Evolutionary conservation across 805 yeast species (phyloP).

Genomic region (Sugiyamaella floridensis): DNA sequence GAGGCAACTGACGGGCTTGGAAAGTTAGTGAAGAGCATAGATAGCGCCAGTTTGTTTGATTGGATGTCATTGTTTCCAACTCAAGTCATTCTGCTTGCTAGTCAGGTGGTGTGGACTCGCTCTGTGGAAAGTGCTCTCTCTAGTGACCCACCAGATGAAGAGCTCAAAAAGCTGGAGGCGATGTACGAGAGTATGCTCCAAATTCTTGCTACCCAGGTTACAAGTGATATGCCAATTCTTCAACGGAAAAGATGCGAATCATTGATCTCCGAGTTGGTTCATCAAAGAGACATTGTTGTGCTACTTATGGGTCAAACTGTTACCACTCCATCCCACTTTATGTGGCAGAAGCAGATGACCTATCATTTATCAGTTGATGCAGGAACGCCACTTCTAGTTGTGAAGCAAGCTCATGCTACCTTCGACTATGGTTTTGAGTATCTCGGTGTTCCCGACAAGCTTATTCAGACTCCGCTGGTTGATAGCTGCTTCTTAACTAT

Average conservation of each 20-base stretch:
- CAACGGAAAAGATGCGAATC: slow-evolving; percentile 46
- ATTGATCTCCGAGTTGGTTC: slow-evolving; percentile 60
- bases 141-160: neutral
- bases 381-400: slow-evolving; percentile 34
- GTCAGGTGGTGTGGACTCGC: slow-evolving; percentile 53
- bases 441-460: slow-evolving; percentile 61
- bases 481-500: slow-evolving; percentile 58
- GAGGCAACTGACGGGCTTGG: slow-evolving; percentile 29
- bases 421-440: slow-evolving; percentile 76
- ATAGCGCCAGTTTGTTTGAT: slow-evolving; percentile 16
- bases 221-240: slow-evolving; percentile 25
- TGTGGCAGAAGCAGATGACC: slow-evolving; percentile 50
- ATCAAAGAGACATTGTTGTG: slow-evolving; percentile 42
- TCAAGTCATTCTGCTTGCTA: slow-evolving; percentile 48
- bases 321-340: slow-evolving; percentile 20
- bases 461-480: slow-evolving; percentile 72
- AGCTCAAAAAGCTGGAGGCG: neutral
- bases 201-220: slow-evolving; percentile 30
- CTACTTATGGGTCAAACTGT: slow-evolving; percentile 16
- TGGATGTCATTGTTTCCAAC: slow-evolving; percentile 42
- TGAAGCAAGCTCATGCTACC: slow-evolving; percentile 46
- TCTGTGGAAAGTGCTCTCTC: slow-evolving; percentile 32
- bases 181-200: slow-evolving; percentile 8
- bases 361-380: slow-evolving; percentile 33
- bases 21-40: slow-evolving; percentile 12